Percentiles rank a stretch among this genome's conserved stretches.
Conservation (phyloP, 192 early-diverging fungal genomes). For the Ambispora gerdemannii region DNA sequence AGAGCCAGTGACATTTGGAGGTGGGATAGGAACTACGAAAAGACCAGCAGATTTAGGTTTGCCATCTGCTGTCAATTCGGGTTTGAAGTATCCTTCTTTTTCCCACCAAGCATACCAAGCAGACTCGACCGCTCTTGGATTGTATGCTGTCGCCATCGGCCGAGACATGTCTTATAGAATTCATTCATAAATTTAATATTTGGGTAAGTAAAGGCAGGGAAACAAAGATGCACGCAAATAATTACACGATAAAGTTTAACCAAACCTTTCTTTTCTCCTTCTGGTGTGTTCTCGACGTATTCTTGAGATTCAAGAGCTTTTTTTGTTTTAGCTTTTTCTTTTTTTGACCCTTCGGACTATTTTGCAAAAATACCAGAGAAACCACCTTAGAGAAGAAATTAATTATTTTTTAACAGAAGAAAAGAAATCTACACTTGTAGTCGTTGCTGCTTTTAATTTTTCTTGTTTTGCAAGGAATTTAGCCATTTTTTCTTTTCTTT, state of each 20-base stretch:
- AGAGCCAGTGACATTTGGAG: conserved; percentile 98
- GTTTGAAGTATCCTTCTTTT: conserved; percentile 87
- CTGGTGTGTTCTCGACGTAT: conserved; percentile 37
- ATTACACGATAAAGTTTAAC: conserved; percentile 66
- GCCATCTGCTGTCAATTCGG: conserved; percentile 69
- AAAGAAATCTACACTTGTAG: background rate
- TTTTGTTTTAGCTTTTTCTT: conserved; percentile 52
- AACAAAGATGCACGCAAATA: background rate
- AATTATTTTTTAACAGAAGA: background rate
- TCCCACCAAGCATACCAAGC: conserved; percentile 99
- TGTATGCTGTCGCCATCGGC: conserved; percentile 78
- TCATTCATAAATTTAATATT: background rate
- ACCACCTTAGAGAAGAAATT: conserved; percentile 17
- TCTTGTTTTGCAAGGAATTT: conserved; percentile 92
- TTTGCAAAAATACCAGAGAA: too few species aligned
- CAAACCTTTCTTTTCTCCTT: conserved; percentile 35
- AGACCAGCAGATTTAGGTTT: conserved; percentile 69
- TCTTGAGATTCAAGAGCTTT: conserved; percentile 42
- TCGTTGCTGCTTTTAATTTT: conserved; percentile 44
- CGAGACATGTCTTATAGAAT: conserved; percentile 60
- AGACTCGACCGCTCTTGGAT: conserved; percentile 87
- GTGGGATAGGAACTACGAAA: conserved; percentile 93
- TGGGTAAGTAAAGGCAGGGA: background rate
- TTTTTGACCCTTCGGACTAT: conserved; percentile 41
- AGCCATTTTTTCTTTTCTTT: conserved; percentile 84